Conservation (phyloP, 352 stramenopile species). For the Pythium grandisporangium region DNA sequence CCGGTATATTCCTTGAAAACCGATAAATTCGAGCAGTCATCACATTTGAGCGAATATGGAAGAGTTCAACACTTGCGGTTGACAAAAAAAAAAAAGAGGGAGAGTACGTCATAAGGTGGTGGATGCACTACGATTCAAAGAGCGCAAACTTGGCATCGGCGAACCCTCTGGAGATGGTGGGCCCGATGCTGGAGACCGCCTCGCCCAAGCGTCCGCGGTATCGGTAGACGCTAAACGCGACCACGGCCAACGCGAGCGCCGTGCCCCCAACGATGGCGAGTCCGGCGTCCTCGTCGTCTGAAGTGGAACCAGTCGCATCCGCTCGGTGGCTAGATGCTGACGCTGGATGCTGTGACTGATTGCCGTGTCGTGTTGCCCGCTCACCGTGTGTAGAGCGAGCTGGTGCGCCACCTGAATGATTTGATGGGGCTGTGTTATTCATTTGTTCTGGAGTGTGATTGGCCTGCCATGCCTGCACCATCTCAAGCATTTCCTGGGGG, state of each 20-base stretch:
- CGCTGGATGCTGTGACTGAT: background rate
- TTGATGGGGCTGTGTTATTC: no score
- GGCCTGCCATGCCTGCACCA: no score
- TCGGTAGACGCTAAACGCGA: slow-evolving; percentile 26
- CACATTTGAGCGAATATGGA: no score
- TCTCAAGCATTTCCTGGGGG: no score
- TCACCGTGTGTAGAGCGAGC: no score
- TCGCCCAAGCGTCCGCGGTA: slow-evolving; percentile 49
- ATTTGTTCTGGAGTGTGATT: no score
- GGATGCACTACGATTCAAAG: slow-evolving; percentile 49
- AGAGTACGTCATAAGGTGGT: no score
- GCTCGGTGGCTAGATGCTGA: background rate
- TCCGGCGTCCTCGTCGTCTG: slow-evolving; percentile 16
- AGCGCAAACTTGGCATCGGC: slow-evolving; percentile 55
- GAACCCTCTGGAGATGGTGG: slow-evolving; percentile 46
- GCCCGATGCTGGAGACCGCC: slow-evolving; percentile 21
- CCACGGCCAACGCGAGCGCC: slow-evolving; percentile 32
- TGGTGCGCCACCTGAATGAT: no score
- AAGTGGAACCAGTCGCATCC: background rate
- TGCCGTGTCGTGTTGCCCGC: no score
- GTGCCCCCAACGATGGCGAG: slow-evolving; percentile 40
- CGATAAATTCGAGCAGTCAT: no score
- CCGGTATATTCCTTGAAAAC: slow-evolving; percentile 1
- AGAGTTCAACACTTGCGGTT: no score
- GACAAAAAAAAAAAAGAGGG: no score